Evolutionary conservation across 2,329 filamentous ascomycete genomes (phyloP).

Genomic region (Sarocladium brachiariae): DNA sequence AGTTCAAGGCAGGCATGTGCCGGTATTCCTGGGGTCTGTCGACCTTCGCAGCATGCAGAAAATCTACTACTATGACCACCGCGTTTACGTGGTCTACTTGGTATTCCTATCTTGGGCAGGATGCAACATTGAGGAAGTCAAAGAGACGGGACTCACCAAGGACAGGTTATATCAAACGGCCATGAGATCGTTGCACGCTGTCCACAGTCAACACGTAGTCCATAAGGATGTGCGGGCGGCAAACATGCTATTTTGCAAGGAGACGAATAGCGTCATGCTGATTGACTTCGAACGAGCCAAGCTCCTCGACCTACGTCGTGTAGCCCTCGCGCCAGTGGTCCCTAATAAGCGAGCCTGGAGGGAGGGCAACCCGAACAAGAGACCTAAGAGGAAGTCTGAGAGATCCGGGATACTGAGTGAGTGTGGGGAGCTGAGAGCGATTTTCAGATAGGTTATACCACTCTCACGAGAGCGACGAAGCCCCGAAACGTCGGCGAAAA

Average conservation of each 20-base stretch:
- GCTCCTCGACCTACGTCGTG: slow-evolving; percentile 14
- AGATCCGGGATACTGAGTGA: no score
- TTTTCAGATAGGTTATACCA: no score
- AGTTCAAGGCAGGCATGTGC: slow-evolving; percentile 28
- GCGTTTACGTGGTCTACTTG: slow-evolving; percentile 26
- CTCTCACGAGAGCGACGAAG: no score
- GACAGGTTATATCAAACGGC: not conserved
- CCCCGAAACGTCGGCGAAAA: no score
- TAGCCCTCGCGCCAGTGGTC: slow-evolving; percentile 10
- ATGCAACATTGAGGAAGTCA: not conserved
- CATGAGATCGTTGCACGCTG: slow-evolving; percentile 1
- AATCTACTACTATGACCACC: slow-evolving; percentile 26
- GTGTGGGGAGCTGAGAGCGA: no score
- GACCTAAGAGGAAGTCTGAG: no score
- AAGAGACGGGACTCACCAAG: not conserved
- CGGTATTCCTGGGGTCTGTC: slow-evolving; percentile 31
- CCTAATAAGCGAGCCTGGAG: not conserved
- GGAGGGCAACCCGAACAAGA: no score
- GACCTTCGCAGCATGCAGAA: slow-evolving; percentile 25
- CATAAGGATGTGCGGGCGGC: slow-evolving; percentile 18
- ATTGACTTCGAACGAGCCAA: slow-evolving; percentile 25
- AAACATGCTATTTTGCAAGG: slow-evolving; percentile 22
- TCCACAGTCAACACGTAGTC: slow-evolving; percentile 21
- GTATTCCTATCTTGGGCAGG: slow-evolving; percentile 28
- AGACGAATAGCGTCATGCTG: slow-evolving; percentile 20